Evolutionary conservation across 768 basidiomycete genomes (phyloP).

Genomic region (Clitopilus passeckerianus): DNA sequence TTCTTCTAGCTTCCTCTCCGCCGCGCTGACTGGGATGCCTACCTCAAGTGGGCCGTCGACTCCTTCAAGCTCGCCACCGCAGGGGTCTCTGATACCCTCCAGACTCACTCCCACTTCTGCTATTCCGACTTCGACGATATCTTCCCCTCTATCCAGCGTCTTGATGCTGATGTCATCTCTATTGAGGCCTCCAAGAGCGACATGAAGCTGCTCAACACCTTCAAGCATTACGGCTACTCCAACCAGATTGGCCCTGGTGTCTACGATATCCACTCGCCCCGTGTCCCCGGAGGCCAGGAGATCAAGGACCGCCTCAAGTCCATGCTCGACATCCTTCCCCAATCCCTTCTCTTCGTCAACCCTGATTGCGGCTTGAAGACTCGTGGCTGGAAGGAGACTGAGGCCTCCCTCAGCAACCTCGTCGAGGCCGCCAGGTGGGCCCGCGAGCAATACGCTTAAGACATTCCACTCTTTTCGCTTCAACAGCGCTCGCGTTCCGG

Average conservation of each 20-base stretch:
- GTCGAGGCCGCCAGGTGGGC: conserved; percentile 94
- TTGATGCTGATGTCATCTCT: conserved; percentile 98
- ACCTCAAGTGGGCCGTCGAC: conserved; percentile 98
- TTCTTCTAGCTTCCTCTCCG: conserved; percentile 78
- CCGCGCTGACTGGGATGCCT: conserved; percentile 91
- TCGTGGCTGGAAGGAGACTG: conserved; percentile 97
- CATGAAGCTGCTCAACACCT: conserved; percentile 94
- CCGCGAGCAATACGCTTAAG: conserved; percentile 75
- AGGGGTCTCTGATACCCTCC: conserved; percentile 89
- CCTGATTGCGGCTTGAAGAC: conserved; percentile 99
- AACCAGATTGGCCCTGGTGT: conserved; percentile 98
- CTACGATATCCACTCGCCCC: conserved; percentile 99
- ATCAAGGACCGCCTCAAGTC: conserved; percentile 87
- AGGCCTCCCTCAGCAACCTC: conserved; percentile 82
- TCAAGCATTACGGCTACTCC: conserved; percentile 93
- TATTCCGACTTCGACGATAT: conserved; percentile 99
- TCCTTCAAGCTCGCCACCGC: conserved; percentile 98
- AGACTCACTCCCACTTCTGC: conserved; percentile 99
- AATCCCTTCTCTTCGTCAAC: conserved; percentile 85
- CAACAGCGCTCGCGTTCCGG: conserved; percentile 83
- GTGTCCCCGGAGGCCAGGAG: conserved; percentile 91
- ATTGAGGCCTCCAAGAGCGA: conserved; percentile 98
- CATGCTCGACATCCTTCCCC: conserved; percentile 80
- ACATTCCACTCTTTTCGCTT: conserved; percentile 57
- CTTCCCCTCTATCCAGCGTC: conserved; percentile 93